These are phyloP conservation scores for Solanum sparsipilum DNA, from an alignment of 257 asterid genomes.

Conservation along the genomic window DNA sequence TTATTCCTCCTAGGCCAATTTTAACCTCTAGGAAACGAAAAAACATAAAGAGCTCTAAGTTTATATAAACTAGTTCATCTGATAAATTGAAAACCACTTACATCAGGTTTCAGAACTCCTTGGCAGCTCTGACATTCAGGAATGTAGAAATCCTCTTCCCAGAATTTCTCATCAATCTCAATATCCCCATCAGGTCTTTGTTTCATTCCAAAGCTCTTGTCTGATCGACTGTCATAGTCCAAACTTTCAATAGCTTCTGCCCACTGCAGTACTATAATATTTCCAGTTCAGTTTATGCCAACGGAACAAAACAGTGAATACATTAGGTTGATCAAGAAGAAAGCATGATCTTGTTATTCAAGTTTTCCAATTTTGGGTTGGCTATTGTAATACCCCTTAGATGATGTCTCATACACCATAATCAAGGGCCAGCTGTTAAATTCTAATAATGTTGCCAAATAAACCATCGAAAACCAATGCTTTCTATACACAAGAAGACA, in stretches of 20 bases:
- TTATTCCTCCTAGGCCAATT: not conserved
- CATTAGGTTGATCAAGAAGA: not conserved
- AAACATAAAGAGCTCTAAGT: not conserved
- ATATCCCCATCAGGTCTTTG: slow-evolving; percentile 98
- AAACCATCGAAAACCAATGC: not conserved
- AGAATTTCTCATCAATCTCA: slow-evolving; percentile 92
- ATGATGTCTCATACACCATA: not conserved
- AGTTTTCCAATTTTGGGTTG: not conserved
- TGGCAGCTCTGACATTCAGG: slow-evolving; percentile 64
- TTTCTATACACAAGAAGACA: not conserved
- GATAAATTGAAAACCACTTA: slow-evolving; percentile 21
- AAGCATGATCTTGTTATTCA: not conserved
- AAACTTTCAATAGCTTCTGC: slow-evolving; percentile 91
- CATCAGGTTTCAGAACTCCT: slow-evolving; percentile 87
- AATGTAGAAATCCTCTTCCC: slow-evolving; percentile 88
- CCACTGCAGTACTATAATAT: slow-evolving; percentile 55
- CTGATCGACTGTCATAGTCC: slow-evolving; percentile 80
- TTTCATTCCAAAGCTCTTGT: slow-evolving; percentile 92
- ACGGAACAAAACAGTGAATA: not conserved
- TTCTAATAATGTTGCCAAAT: not conserved
- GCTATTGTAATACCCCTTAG: not conserved
- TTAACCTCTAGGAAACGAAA: not conserved
- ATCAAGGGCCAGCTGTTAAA: not conserved
- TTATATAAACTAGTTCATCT: not conserved
- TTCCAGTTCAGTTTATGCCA: not conserved